Evolutionary conservation across 1,284 basidiomycete genomes (phyloP).

Genomic region (Pyrrhoderma noxium): DNA sequence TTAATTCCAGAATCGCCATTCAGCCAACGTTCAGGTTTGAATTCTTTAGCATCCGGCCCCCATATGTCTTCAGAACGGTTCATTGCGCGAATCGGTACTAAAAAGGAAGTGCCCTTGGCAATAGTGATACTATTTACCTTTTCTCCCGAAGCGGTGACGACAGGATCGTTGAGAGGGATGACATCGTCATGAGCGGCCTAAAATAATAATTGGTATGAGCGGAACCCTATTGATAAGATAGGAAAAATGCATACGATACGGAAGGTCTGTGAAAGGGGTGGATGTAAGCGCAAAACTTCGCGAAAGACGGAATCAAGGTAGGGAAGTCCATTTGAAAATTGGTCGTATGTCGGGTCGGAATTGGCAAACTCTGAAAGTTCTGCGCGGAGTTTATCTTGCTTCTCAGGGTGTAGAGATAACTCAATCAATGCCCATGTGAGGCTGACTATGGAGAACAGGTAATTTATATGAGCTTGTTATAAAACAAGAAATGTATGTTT

Average conservation of each 20-base stretch:
- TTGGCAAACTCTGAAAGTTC: slow-evolving; percentile 21
- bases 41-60: slow-evolving; percentile 18
- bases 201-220: background rate
- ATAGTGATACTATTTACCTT: slow-evolving; percentile 5
- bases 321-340: slow-evolving; percentile 22
- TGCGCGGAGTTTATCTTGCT: slow-evolving; percentile 24
- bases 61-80: slow-evolving; percentile 13
- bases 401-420: slow-evolving; percentile 25
- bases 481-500: background rate
- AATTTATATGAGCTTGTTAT: background rate
- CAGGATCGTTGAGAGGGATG: slow-evolving; percentile 11
- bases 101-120: background rate
- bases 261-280: slow-evolving; percentile 29
- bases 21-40: slow-evolving; percentile 18
- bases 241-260: slow-evolving; percentile 31
- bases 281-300: slow-evolving; percentile 24
- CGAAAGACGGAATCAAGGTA: slow-evolving; percentile 14
- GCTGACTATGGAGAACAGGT: slow-evolving; percentile 20
- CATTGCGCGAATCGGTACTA: slow-evolving; percentile 15
- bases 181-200: slow-evolving; percentile 16
- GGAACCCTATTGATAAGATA: background rate
- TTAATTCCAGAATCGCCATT: slow-evolving; percentile 7
- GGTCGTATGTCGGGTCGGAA: slow-evolving; percentile 26
- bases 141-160: slow-evolving; percentile 1
- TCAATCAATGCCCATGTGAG: slow-evolving; percentile 27